Percentiles rank a stretch among this genome's conserved stretches.
phyloP scores from a whole-genome alignment of 2,329 filamentous ascomycete genomes.

The Epichloe gansuensis region DNA sequence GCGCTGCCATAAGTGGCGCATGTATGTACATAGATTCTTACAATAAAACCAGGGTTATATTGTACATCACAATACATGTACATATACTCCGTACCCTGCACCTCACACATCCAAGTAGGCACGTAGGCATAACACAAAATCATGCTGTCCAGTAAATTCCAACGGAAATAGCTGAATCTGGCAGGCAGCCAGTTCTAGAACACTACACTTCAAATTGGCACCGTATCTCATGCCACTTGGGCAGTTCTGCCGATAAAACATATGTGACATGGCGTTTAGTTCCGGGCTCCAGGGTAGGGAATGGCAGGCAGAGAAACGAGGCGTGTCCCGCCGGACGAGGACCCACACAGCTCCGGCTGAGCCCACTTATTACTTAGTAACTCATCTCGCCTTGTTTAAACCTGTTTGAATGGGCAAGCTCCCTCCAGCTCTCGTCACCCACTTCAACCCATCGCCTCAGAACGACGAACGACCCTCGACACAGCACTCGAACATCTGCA shows the following conservation, averaged over 20 bases:
- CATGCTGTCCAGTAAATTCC: no score
- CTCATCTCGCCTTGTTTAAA: constrained; percentile 8
- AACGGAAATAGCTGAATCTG: no score
- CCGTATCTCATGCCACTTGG: no score
- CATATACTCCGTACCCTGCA: no score
- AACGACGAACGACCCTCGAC: constrained; percentile 9
- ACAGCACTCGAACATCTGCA: constrained; percentile 1
- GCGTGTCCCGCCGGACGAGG: constrained; percentile 15
- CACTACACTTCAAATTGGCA: no score
- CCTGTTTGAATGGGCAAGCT: constrained; percentile 1
- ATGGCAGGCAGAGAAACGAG: background rate
- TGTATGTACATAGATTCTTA: no score
- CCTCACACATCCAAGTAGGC: no score
- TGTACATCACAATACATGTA: no score
- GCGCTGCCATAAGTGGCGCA: no score
- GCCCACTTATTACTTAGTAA: constrained; percentile 10
- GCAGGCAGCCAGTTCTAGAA: no score
- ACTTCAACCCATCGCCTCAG: background rate
- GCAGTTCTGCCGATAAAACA: no score
- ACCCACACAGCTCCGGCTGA: background rate
- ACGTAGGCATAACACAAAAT: background rate
- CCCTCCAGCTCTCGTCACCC: constrained; percentile 4
- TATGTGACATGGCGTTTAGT: background rate
- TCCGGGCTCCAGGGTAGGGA: background rate
- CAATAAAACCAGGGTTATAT: no score